Base-by-base conservation (phyloP, 352 stramenopile genomes). In the Phytophthora pistaciae region DNA sequence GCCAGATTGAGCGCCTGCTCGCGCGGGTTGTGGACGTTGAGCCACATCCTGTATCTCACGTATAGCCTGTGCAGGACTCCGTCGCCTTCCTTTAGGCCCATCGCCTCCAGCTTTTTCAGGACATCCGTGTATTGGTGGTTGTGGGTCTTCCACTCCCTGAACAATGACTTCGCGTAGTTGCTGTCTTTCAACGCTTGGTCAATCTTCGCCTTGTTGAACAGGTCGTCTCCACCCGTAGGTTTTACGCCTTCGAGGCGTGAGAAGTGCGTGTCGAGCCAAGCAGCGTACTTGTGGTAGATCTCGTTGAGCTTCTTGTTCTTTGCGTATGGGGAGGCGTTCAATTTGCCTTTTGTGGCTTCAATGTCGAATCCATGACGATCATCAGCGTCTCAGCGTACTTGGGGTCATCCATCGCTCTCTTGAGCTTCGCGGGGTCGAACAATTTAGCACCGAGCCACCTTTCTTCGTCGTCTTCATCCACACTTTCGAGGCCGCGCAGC, bases 361-460 rank as follows among this genome's bases (percentile, higher is more conserved):
- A 42, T 44, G 36, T 56, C 50, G 9, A 23, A 52, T 25, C 44
- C 50, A 20, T 38, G 9, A 21, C 50, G 50, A 2, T 29, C 29
- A 44, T 63, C 62, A 68, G 10, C 1, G 38, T 56, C 38, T 63
- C 50, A 13, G 62, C 62, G 52, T 68, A 68, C 3, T 18, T 57
- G 20, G 52, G 4, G 53, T 68, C 40, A 1, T 14, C 11, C 8
- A 63, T 16, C 14, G 62, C 62, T 20, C 49, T 10, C 16, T 56
- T 27, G 20, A 68, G 38, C 40, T 68, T 68, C 40, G 49, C 10
- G 0, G 38, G 14, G 27, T 63, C 56, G 40, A 68, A 68, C 52
- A 68, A 44, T 1, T 68, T 68, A 0, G n/a, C 21, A n/a, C 62
- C 53, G 14, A 14, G 3, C 50, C 38, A 23, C 38, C 50, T 56